Conservation (phyloP, 2,329 filamentous ascomycete genomes). For the Volutella citrinella region DNA sequence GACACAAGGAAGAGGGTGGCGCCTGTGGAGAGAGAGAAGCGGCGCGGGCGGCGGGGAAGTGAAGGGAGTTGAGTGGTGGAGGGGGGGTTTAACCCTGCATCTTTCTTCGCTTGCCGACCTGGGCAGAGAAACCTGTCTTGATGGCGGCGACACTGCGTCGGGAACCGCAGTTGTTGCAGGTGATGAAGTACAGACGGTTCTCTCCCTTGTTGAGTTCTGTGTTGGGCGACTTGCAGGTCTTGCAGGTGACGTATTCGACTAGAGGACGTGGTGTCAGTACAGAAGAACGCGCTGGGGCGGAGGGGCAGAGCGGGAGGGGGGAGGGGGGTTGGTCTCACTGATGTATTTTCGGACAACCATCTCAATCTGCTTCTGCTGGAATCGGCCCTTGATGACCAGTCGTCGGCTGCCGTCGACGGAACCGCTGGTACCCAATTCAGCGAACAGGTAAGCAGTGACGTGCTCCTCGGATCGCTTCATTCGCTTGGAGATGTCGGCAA, state of each 20-base stretch:
- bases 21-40: constrained; percentile 11
- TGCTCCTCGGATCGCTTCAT: constrained; percentile 99
- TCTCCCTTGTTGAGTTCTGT: constrained; percentile 98
- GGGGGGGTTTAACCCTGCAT: constrained; percentile 66
- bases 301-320: not conserved
- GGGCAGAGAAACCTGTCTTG: constrained; percentile 99
- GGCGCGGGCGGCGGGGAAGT: constrained; percentile 5
- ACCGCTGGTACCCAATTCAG: constrained; percentile 95
- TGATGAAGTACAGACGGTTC: constrained; percentile 98
- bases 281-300: not conserved
- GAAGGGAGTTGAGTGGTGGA: constrained; percentile 5
- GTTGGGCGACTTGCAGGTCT: constrained; percentile 92
- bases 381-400: constrained; percentile 97
- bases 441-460: constrained; percentile 94
- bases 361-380: constrained; percentile 99
- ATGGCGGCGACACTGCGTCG: constrained; percentile 92
- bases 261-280: constrained; percentile 27
- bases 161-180: constrained; percentile 79
- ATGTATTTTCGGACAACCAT: constrained; percentile 95
- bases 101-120: constrained; percentile 98
- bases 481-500: constrained; percentile 96
- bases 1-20: constrained; percentile 10
- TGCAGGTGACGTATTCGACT: constrained; percentile 98
- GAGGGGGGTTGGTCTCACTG: constrained; percentile 59
- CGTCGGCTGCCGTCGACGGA: constrained; percentile 90